Conservation (phyloP, 208 protist genomes). For the Novymonas esmeraldas region DNA sequence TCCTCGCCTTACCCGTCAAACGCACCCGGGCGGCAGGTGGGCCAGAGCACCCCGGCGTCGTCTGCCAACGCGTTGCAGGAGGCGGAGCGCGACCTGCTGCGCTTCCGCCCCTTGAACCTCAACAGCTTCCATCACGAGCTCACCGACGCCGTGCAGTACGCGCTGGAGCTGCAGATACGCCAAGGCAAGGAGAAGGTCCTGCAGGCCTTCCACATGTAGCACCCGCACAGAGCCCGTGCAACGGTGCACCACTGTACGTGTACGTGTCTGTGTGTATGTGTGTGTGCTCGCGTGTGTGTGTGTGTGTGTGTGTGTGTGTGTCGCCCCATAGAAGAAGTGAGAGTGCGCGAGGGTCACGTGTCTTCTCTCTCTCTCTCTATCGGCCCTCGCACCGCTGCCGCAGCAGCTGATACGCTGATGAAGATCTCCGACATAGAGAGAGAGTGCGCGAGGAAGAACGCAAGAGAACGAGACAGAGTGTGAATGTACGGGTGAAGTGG, state of each 20-base stretch:
- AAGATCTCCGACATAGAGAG: no score
- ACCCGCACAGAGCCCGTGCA: no score
- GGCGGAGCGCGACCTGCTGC: slow-evolving; percentile 45
- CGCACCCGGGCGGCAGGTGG: neutral
- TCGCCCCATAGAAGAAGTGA: no score
- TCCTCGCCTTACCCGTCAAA: no score
- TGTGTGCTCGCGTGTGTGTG: neutral
- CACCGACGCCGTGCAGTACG: slow-evolving; percentile 56
- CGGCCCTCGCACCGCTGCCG: neutral
- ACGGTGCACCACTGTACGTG: no score
- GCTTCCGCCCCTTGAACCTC: slow-evolving; percentile 61
- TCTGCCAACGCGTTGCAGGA: slow-evolving; percentile 25
- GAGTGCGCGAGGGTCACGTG: no score
- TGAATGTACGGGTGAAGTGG: no score
- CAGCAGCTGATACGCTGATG: no score
- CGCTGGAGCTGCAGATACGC: slow-evolving; percentile 57
- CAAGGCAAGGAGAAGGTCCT: slow-evolving; percentile 46
- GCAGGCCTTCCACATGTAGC: slow-evolving; percentile 52
- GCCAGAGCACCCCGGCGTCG: no score
- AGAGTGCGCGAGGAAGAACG: no score
- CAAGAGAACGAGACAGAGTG: no score
- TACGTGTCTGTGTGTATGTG: neutral
- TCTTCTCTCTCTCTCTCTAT: neutral
- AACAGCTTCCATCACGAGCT: slow-evolving; percentile 76
- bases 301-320: neutral